Conservation (phyloP, 2,329 filamentous ascomycete genomes). For the Thermothelomyces thermophilus region DNA sequence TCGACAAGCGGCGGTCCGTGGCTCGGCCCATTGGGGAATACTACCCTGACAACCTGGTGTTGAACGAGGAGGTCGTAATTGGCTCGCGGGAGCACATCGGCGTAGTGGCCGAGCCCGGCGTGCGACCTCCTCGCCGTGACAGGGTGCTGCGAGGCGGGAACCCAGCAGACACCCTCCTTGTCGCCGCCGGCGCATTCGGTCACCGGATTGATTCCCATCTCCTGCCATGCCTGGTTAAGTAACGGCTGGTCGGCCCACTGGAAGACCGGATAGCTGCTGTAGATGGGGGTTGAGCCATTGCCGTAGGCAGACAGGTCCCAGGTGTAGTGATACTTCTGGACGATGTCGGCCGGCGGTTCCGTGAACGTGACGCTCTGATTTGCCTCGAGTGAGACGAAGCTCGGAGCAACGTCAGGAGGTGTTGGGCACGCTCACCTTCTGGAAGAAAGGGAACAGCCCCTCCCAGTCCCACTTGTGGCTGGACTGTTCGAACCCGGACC, state of each 20-base stretch:
- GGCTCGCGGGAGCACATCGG: slow-evolving; percentile 21
- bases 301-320: slow-evolving; percentile 26
- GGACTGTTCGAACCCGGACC: neutral
- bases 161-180: slow-evolving; percentile 30
- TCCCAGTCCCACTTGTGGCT: slow-evolving; percentile 32
- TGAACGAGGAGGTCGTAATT: slow-evolving; percentile 24
- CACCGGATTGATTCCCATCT: slow-evolving; percentile 24
- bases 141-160: slow-evolving; percentile 28
- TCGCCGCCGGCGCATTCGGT: slow-evolving; percentile 28
- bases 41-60: slow-evolving; percentile 26
- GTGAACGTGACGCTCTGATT: slow-evolving; percentile 32
- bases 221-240: slow-evolving; percentile 19
- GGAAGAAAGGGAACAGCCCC: slow-evolving; percentile 32
- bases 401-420: neutral
- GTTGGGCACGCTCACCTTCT: slow-evolving; percentile 26
- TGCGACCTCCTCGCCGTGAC: slow-evolving; percentile 27
- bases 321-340: slow-evolving; percentile 20
- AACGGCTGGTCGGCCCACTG: slow-evolving; percentile 28
- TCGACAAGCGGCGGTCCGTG: slow-evolving; percentile 17
- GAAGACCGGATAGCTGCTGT: slow-evolving; percentile 29
- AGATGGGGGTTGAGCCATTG: slow-evolving; percentile 28
- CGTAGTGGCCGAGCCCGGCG: slow-evolving; percentile 29
- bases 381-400: neutral
- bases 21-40: slow-evolving; percentile 14
- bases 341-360: slow-evolving; percentile 20